Evolutionary conservation across 257 asterid genomes (phyloP).

Genomic region (Scutellaria baicalensis): DNA sequence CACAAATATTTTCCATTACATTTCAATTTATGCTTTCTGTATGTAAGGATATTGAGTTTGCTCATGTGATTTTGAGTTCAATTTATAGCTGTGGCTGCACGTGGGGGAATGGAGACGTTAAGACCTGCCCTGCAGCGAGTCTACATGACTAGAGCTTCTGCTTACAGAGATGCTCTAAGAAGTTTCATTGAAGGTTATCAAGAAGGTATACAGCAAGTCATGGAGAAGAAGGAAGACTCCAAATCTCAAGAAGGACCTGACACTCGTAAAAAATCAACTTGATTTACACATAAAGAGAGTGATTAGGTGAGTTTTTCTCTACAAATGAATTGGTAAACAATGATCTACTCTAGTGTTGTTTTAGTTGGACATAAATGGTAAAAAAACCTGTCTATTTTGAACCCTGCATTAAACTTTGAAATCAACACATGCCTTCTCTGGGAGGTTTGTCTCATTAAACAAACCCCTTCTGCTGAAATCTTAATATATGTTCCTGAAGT

Average conservation of each 20-base stretch:
- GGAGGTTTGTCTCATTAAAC: background rate
- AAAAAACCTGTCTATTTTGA: too few species aligned
- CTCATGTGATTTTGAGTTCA: background rate
- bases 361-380: background rate
- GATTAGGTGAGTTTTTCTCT: background rate
- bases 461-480: background rate
- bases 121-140: slow-evolving; percentile 86
- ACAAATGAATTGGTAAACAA: background rate
- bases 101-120: slow-evolving; percentile 88
- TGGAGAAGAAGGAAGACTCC: slow-evolving; percentile 55
- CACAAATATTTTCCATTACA: background rate
- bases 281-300: background rate
- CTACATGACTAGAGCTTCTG: slow-evolving; percentile 90
- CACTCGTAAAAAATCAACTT: slow-evolving; percentile 19
- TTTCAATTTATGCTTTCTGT: background rate
- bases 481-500: background rate
- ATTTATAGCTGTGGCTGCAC: slow-evolving; percentile 71
- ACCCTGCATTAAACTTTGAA: too few species aligned
- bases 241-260: slow-evolving; percentile 28
- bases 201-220: slow-evolving; percentile 76
- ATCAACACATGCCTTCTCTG: background rate
- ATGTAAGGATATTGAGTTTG: background rate
- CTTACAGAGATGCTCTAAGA: slow-evolving; percentile 79
- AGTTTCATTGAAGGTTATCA: slow-evolving; percentile 92
- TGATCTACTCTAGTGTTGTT: background rate